Conservation (phyloP, 768 basidiomycete genomes). For the Chalciporus pseudorubinellus region DNA sequence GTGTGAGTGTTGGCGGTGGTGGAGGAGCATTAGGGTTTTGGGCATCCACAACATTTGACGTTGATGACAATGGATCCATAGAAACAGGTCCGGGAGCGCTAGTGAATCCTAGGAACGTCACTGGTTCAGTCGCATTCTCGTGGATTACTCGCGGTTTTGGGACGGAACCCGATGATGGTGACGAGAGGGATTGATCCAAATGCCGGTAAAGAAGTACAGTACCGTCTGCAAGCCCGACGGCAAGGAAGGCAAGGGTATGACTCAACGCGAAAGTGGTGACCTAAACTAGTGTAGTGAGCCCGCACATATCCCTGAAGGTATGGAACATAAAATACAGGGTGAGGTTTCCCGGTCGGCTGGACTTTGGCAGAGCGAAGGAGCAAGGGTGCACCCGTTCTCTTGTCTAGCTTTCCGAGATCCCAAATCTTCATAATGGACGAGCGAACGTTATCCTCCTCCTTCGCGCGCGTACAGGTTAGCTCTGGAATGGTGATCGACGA, state of each 20-base stretch:
- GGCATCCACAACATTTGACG: conserved; percentile 20
- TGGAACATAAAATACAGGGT: conserved; percentile 52
- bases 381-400: conserved; percentile 57
- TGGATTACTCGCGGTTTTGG: conserved; percentile 85
- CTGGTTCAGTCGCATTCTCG: conserved; percentile 82
- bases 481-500: background rate
- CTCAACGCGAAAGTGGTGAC: conserved; percentile 82
- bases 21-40: conserved; percentile 9
- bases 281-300: conserved; percentile 30
- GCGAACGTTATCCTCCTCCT: conserved; percentile 75
- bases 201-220: conserved; percentile 90
- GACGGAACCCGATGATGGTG: conserved; percentile 65
- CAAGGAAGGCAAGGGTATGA: conserved; percentile 73
- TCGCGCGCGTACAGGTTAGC: conserved; percentile 10
- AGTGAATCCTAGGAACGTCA: conserved; percentile 89
- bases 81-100: conserved; percentile 30
- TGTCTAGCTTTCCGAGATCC: conserved; percentile 75
- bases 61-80: conserved; percentile 24
- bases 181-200: conserved; percentile 82
- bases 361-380: conserved; percentile 76
- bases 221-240: conserved; percentile 93
- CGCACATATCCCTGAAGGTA: background rate
- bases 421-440: conserved; percentile 82
- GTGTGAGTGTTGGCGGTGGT: conserved; percentile 43
- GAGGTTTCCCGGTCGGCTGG: conserved; percentile 72